These are phyloP conservation scores for Vitis hybrid DNA, from an alignment of 177 flowering plant species.

Conservation along the genomic window DNA sequence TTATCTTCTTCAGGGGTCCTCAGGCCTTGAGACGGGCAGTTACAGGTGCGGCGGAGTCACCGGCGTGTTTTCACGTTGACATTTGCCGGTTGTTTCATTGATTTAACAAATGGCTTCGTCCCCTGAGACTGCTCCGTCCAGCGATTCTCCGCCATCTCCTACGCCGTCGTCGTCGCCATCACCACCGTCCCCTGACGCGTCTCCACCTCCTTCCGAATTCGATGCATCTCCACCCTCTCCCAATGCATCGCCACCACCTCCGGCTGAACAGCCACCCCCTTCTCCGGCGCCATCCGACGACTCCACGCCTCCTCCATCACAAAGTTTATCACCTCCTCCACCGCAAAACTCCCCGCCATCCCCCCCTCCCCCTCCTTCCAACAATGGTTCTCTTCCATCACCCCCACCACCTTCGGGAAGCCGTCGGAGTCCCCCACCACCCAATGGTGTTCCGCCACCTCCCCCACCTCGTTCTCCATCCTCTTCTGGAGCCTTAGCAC, in stretches of 20 bases:
- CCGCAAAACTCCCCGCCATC: conserved; percentile 12
- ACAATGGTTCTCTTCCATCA: not conserved
- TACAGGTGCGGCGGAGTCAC: conserved; percentile 21
- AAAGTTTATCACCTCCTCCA: conserved; percentile 13
- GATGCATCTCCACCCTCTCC: conserved; percentile 12
- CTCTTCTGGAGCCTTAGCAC: not conserved
- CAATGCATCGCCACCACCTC: conserved; percentile 6
- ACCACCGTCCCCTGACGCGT: conserved; percentile 12
- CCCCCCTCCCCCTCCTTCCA: conserved; percentile 14
- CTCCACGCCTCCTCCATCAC: conserved; percentile 8
- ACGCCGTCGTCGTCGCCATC: conserved; percentile 11
- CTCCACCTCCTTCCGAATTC: conserved; percentile 8
- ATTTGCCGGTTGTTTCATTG: not conserved
- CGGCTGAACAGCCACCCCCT: conserved; percentile 4
- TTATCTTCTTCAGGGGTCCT: conserved; percentile 1
- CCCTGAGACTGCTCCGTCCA: conserved; percentile 14
- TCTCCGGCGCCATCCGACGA: conserved; percentile 1
- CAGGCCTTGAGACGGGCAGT: conserved; percentile 13
- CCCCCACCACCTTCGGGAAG: conserved; percentile 3
- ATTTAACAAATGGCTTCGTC: conserved; percentile 5
- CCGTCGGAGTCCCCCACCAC: not conserved
- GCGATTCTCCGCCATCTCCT: conserved; percentile 13
- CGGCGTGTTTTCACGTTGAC: conserved; percentile 3
- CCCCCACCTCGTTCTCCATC: conserved; percentile 7
- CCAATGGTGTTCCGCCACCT: conserved; percentile 1